These are phyloP conservation scores for Eimeria maxima DNA, from an alignment of 169 alveolate genomes.

Conservation along the genomic window DNA sequence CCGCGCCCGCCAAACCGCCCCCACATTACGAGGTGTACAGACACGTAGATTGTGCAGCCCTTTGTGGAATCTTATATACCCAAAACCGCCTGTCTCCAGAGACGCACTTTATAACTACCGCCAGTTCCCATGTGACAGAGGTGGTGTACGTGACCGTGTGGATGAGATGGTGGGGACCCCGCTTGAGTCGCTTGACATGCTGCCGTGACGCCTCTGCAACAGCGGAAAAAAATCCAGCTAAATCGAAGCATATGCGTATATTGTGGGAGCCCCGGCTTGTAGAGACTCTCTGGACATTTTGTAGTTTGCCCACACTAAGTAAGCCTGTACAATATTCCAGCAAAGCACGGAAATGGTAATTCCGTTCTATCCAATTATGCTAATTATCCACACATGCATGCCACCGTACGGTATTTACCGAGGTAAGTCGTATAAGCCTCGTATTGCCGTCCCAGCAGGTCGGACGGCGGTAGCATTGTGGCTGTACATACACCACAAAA, in stretches of 20 bases:
- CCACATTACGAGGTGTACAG: neutral
- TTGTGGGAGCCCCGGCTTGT: too few species aligned
- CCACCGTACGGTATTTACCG: neutral
- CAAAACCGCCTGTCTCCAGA: neutral
- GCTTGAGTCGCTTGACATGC: slow-evolving; percentile 17
- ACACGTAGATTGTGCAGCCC: neutral
- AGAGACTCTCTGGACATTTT: too few species aligned
- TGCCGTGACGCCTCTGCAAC: slow-evolving; percentile 65
- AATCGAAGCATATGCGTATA: neutral
- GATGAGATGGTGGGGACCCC: slow-evolving; percentile 57
- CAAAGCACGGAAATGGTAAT: too few species aligned
- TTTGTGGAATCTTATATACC: neutral
- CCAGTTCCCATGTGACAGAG: slow-evolving; percentile 66
- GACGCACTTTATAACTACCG: slow-evolving; percentile 50
- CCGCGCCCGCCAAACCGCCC: neutral
- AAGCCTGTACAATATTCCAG: too few species aligned
- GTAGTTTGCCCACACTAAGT: too few species aligned
- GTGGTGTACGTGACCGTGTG: slow-evolving; percentile 51
- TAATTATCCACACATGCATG: neutral
- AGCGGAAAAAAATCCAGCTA: neutral
- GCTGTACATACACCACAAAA: slow-evolving; percentile 32
- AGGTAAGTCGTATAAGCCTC: slow-evolving; percentile 74
- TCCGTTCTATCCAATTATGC: too few species aligned
- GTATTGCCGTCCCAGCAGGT: slow-evolving; percentile 74
- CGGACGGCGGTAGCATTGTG: slow-evolving; percentile 68